These are phyloP conservation scores for Apium graveolens DNA, from an alignment of 129 eudicot species.

Conservation along the genomic window DNA sequence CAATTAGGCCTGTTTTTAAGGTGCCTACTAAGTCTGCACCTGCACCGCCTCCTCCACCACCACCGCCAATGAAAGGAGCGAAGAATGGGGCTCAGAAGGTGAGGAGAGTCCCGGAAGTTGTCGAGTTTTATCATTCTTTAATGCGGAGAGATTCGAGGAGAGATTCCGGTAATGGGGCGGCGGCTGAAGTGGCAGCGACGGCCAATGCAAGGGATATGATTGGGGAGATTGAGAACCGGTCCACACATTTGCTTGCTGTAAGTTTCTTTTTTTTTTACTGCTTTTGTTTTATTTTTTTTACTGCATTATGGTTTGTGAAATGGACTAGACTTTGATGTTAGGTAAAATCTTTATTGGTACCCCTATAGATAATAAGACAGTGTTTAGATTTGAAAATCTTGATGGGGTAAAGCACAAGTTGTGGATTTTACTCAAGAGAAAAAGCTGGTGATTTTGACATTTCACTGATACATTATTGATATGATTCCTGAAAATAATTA, in stretches of 20 bases:
- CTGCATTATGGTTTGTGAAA: conserved; percentile 28
- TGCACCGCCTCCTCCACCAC: conserved; percentile 45
- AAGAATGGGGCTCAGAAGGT: conserved; percentile 58
- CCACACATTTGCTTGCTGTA: conserved; percentile 85
- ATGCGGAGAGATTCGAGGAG: conserved; percentile 89
- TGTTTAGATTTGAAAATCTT: conserved; percentile 29
- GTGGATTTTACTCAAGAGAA: conserved; percentile 1
- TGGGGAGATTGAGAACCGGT: conserved; percentile 96
- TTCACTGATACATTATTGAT: conserved; percentile 2
- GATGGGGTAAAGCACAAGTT: conserved; percentile 19
- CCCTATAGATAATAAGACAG: conserved; percentile 31
- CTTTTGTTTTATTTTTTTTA: conserved; percentile 18
- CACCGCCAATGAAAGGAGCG: conserved; percentile 30
- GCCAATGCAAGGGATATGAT: conserved; percentile 80
- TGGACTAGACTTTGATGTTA: conserved; percentile 14
- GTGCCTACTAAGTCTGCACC: conserved; percentile 22
- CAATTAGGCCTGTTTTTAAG: conserved; percentile 17
- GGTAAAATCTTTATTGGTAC: conserved; percentile 3
- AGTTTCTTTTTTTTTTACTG: conserved; percentile 19
- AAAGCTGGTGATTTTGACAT: conserved; percentile 28
- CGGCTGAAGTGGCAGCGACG: conserved; percentile 44
- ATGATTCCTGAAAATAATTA: background rate
- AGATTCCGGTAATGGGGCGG: conserved; percentile 42
- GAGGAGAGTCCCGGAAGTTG: conserved; percentile 85
- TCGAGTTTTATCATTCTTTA: conserved; percentile 86